Conservation (phyloP, 306 rosid genomes). For the Casuarina equisetifolia region DNA sequence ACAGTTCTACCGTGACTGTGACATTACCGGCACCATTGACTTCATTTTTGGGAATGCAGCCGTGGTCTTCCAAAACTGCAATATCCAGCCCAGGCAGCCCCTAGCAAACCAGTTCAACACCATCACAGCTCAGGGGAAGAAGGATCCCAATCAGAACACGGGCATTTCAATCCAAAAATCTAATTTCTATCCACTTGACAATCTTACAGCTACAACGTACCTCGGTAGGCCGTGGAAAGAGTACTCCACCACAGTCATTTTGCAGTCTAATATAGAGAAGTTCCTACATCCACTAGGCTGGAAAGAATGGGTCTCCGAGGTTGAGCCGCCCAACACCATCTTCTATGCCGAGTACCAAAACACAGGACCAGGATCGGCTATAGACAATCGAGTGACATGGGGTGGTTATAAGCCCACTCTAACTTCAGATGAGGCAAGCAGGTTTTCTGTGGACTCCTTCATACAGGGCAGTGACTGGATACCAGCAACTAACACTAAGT, state of each 20-base stretch:
- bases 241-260: slow-evolving; percentile 66
- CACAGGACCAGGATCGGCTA: slow-evolving; percentile 57
- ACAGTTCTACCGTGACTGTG: slow-evolving; percentile 85
- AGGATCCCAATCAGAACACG: slow-evolving; percentile 70
- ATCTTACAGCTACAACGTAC: slow-evolving; percentile 56
- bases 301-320: slow-evolving; percentile 56
- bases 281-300: slow-evolving; percentile 73
- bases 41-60: slow-evolving; percentile 96
- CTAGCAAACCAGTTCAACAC: slow-evolving; percentile 77
- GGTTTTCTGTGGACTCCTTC: slow-evolving; percentile 55
- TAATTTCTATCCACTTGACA: slow-evolving; percentile 30
- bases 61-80: slow-evolving; percentile 70
- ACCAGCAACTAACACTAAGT: slow-evolving; percentile 45
- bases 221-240: slow-evolving; percentile 96
- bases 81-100: slow-evolving; percentile 72
- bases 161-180: slow-evolving; percentile 81
- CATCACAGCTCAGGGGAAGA: slow-evolving; percentile 93
- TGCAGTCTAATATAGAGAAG: slow-evolving; percentile 57
- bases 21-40: slow-evolving; percentile 77
- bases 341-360: slow-evolving; percentile 75
- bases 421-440: slow-evolving; percentile 40
- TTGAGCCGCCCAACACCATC: slow-evolving; percentile 60
- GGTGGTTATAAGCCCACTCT: slow-evolving; percentile 60
- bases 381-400: slow-evolving; percentile 65
- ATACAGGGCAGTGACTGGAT: slow-evolving; percentile 80